Evolutionary conservation across 257 asterid species (phyloP).

Genomic region (Rehmannia glutinosa): DNA sequence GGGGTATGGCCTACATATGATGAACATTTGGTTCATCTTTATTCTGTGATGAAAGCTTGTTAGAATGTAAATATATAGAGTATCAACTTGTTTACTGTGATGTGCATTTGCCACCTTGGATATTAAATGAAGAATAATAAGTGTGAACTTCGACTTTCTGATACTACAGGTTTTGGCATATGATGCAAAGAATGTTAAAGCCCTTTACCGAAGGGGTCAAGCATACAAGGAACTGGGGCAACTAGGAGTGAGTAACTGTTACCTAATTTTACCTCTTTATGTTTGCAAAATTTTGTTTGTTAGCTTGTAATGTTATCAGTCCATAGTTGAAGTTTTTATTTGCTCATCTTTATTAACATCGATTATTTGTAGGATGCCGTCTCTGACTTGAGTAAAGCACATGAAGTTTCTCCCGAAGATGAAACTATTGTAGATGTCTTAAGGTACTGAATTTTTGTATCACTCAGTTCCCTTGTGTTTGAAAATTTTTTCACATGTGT

Average conservation of each 20-base stretch:
- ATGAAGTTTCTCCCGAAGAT: constrained; percentile 78
- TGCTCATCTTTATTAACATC: constrained; percentile 15
- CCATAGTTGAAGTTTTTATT: constrained; percentile 2
- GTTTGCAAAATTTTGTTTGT: constrained; percentile 17
- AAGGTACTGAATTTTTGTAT: constrained; percentile 45
- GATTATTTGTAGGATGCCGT: constrained; percentile 64
- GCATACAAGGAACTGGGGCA: constrained; percentile 74
- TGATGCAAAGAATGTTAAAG: constrained; percentile 73
- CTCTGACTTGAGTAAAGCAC: constrained; percentile 81
- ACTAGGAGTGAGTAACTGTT: constrained; percentile 56
- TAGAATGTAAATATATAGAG: background rate
- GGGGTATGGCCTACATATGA: background rate
- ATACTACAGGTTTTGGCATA: constrained; percentile 65
- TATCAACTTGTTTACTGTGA: background rate
- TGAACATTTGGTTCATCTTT: background rate
- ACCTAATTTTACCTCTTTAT: constrained; percentile 3
- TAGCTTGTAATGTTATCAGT: constrained; percentile 2
- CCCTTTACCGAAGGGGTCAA: constrained; percentile 94
- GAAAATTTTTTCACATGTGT: background rate
- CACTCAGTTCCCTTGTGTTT: background rate
- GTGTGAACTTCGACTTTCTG: constrained; percentile 13
- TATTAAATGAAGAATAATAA: constrained; percentile 2
- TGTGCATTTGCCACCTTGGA: constrained; percentile 1
- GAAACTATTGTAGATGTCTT: constrained; percentile 86
- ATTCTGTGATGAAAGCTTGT: constrained; percentile 10